Base-by-base conservation (phyloP, 148 eudicot species). In the Cornus controversa region DNA sequence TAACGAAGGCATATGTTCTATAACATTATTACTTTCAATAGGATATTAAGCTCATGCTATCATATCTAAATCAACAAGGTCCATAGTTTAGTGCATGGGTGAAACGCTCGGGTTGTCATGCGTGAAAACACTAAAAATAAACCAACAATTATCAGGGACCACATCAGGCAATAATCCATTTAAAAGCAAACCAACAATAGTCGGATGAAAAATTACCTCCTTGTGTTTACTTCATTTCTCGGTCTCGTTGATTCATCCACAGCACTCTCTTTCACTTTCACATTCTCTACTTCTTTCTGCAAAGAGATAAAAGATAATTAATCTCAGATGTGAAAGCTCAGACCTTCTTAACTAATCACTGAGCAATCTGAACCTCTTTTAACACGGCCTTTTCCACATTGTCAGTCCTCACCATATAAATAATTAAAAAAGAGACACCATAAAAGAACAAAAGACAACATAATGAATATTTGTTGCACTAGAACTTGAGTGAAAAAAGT, bases 251-350 rank as follows among this genome's bases (percentile, higher is more conserved):
- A 73, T 79, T 82, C 81, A 71, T 83, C 87, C 77, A 76, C 86
- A 34, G 78, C 67, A 77, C 66, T 75, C 64, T 83, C 83, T 75
- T 79, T 84, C 23, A 80, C 76, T 80, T 81, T 88, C 37, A 78
- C 77, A 22, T 60, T 82, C 75, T 96, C 91, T 22, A 80, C 92
- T 85, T 91, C 98, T 82, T 86, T 89, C 99, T 96, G 88, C 73
- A 31, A 83, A 72, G 45, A 36, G 69, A 80, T 4, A 22, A 74
- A 68, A 34, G 77, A 57, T 67, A 74, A 78, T 85, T 31, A 37
- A 42, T 16, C 72, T 68, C 73, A 72, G 13, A 47, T 47, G 70
- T 26, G 67, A 69, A 62, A 60, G n/a, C 28, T 26, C 29, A 71
- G 57, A 47, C 78, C 66, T 42, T 29, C 24, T 28, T 25, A 76